Evolutionary conservation across 1,284 basidiomycete species (phyloP).

Genomic region (Pseudozyma pruni): DNA sequence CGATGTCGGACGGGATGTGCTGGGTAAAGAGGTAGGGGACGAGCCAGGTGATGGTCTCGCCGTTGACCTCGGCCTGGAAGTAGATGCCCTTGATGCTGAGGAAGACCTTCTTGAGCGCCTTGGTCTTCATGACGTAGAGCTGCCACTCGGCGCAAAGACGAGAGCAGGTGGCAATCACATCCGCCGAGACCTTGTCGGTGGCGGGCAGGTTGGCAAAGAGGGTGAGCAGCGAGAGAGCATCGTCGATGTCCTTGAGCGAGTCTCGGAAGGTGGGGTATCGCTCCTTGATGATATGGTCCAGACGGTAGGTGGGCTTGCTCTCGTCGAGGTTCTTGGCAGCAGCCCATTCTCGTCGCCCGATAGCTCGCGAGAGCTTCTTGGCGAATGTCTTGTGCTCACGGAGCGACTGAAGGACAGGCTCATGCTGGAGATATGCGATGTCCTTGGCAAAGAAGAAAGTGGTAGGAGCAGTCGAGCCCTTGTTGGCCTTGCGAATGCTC

Average conservation of each 20-base stretch:
- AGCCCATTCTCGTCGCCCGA: conserved; percentile 94
- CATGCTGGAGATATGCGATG: conserved; percentile 95
- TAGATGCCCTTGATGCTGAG: conserved; percentile 98
- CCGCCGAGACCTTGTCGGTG: conserved; percentile 77
- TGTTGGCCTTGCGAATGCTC: conserved; percentile 93
- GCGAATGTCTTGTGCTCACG: conserved; percentile 98
- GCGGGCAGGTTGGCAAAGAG: conserved; percentile 78
- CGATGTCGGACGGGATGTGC: conserved; percentile 90
- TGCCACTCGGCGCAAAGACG: conserved; percentile 77
- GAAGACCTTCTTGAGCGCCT: conserved; percentile 88
- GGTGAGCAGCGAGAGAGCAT: conserved; percentile 93
- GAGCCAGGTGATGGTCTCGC: conserved; percentile 93
- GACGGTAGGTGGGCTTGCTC: conserved; percentile 75
- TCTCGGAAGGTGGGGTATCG: conserved; percentile 97
- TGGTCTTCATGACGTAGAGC: conserved; percentile 90
- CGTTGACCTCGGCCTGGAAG: conserved; percentile 94
- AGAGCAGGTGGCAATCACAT: conserved; percentile 89
- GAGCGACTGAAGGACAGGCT: conserved; percentile 93
- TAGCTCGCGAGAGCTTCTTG: conserved; percentile 91
- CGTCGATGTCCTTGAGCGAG: conserved; percentile 94
- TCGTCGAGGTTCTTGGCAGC: conserved; percentile 94
- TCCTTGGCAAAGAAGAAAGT: conserved; percentile 99
- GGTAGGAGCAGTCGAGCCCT: conserved; percentile 94
- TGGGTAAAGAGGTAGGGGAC: conserved; percentile 99
- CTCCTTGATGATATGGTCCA: conserved; percentile 97